Base-by-base conservation (phyloP, 306 rosid genomes). In the Canavalia gladiata region DNA sequence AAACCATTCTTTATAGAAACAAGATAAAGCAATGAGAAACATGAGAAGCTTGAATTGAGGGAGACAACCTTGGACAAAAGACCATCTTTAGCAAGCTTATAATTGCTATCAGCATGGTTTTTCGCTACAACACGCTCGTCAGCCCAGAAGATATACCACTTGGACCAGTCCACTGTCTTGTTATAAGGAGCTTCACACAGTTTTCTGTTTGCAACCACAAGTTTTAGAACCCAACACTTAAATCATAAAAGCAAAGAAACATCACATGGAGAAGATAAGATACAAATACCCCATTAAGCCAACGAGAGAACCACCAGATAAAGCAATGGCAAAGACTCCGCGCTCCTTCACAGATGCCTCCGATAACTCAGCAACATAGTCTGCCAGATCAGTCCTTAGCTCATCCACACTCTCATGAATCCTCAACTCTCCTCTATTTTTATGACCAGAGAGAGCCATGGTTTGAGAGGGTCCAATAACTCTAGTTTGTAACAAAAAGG, bases 271-370 rank as follows among this genome's bases (percentile, higher is more conserved):
- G 85, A 86, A 79, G 87, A 85, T 88, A 86, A 71, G 82, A 74
- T 80, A 87, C 84, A 72, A 70, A 87, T 96, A 96, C 99, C 99
- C 97, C 97, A 96, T 82, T 87, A 96, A 90, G 86, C 89, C 90
- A 92, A 96, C 89, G 80, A 93, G 98, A 87, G 99, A 96, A 88
- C 99, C 99, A 93, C 99, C 99, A 83, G 99, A 92, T 84, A 96
- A 84, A 79, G 94, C 99, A 71, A 96, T 65, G 51, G 99, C 79
- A 90, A 96, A 96, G 37, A 82, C 88, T 37, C 98, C 99, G 25
- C 94, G 86, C 84, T 92, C 98, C 89, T 96, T 90, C 90, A 96
- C 98, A 49, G 97, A 87, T 8, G 86, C 90, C 81, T 96, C 98
- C 5, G 99, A 90, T 76, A 93, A 65, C 65, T 92, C 97, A 13